Evolutionary conservation across 108 stramenopile species (phyloP), one percentile per base, ranked within the genome.

Genomic region (Cyclotella choctawhatcheeana): DNA sequence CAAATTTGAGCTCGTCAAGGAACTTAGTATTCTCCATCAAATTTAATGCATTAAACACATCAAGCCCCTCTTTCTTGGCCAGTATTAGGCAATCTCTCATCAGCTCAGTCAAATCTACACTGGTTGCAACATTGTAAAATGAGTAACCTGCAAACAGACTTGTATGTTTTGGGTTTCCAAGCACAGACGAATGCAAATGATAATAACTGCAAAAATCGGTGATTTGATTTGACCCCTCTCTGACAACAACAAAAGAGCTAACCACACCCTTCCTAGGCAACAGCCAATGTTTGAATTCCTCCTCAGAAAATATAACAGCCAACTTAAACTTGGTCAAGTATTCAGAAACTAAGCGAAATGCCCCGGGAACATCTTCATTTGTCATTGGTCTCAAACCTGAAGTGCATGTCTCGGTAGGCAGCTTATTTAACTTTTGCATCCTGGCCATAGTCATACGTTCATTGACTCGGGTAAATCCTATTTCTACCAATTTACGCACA

Each of bases 41-140:
- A 82, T 98, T 91, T 34, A 99, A 74, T 17, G 98, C 98, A 82
- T 99, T 99, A 86, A 99, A 98, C 2, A 99, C 99, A 82, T 99
- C 99, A 56, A 83, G 71, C 44, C 85, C 95, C 37, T 81, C 83
- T 18, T 85, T 67, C 52, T 89, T 86, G 2, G 99, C 99, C 70
- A 96, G 68, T 58, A 97, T 88, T 69, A 99, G 88, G 29, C 92
- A 88, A 81, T 98, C 97, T 53, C 84, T 82, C 97, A 99, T 98
- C 61, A 99, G 83, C 51, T 94, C 92, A 51, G 67, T 64, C 64
- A 95, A 77, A 24, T 76, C 44, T 61, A 98, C 88, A 13, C 86
- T 85, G 22, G 91, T 94, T 26, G 98, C 98, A 16, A 99, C 96
- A 76, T 98, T 99, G 90, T 99, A 99, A 74, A 91, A 99, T 18